Evolutionary conservation across 257 asterid species (phyloP).

Genomic region (Solanum lycopersicoides): DNA sequence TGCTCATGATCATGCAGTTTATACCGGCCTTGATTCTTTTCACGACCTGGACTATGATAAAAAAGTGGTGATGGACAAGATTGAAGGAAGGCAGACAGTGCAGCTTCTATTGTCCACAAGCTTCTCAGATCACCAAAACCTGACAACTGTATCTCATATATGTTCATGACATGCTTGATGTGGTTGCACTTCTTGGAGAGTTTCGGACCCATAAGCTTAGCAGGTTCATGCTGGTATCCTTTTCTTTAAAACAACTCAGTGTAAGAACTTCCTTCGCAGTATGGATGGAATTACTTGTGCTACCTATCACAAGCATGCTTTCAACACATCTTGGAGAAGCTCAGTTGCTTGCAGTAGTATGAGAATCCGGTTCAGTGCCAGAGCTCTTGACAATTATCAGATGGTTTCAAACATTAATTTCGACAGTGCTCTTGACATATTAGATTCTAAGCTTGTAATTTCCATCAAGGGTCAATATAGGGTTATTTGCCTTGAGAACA

Average conservation of each 20-base stretch:
- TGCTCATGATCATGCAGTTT: constrained; percentile 12
- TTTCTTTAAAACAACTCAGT: not conserved
- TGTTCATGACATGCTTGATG: constrained; percentile 27
- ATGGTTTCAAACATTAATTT: not conserved
- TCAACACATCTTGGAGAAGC: constrained; percentile 51
- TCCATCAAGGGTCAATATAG: constrained; percentile 14
- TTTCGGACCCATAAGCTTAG: constrained; percentile 33
- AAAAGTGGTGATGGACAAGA: constrained; percentile 10
- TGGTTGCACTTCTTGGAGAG: constrained; percentile 55
- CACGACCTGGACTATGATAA: not conserved
- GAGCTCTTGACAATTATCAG: constrained; percentile 12
- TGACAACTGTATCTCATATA: not conserved
- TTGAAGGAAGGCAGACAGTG: constrained; percentile 23
- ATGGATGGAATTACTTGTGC: not conserved
- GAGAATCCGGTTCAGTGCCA: constrained; percentile 28
- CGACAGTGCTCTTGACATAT: constrained; percentile 5
- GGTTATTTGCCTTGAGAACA: constrained; percentile 37
- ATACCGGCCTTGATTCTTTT: constrained; percentile 6
- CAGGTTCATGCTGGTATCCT: constrained; percentile 25
- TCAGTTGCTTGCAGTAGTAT: constrained; percentile 52
- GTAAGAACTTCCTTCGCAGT: not conserved
- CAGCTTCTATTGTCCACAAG: constrained; percentile 39
- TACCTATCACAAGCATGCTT: constrained; percentile 25
- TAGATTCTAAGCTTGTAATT: constrained; percentile 18
- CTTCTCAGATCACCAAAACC: constrained; percentile 1